These are phyloP conservation scores for Mycena citricolor DNA, from an alignment of 1,284 basidiomycete genomes.

Conservation along the genomic window DNA sequence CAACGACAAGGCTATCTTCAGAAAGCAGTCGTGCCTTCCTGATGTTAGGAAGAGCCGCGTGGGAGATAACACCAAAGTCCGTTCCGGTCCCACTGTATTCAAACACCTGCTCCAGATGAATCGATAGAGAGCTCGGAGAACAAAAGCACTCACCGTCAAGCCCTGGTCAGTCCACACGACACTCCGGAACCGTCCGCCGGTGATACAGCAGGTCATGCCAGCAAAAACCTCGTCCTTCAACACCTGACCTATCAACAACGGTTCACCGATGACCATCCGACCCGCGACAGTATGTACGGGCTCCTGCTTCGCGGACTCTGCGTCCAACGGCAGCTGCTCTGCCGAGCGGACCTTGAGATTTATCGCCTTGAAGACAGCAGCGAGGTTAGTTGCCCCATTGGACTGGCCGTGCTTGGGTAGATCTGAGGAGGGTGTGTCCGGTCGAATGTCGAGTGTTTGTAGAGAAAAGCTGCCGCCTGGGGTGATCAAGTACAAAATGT, in stretches of 20 bases:
- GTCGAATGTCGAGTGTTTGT: no score
- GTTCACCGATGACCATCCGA: slow-evolving; percentile 28
- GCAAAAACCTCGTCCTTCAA: slow-evolving; percentile 34
- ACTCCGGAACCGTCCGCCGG: slow-evolving; percentile 33
- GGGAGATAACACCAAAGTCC: slow-evolving; percentile 33
- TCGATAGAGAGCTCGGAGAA: background rate
- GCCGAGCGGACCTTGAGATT: slow-evolving; percentile 38
- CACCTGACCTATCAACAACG: slow-evolving; percentile 33
- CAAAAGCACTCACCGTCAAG: slow-evolving; percentile 38
- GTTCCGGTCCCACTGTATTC: slow-evolving; percentile 36
- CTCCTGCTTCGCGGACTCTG: slow-evolving; percentile 19
- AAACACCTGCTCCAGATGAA: slow-evolving; percentile 36
- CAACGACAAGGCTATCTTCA: slow-evolving; percentile 36
- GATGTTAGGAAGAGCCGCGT: slow-evolving; percentile 28
- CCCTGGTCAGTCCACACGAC: slow-evolving; percentile 46
- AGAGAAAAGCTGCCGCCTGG: slow-evolving; percentile 15
- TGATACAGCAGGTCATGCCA: slow-evolving; percentile 34
- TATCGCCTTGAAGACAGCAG: slow-evolving; percentile 50
- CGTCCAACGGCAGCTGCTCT: slow-evolving; percentile 36
- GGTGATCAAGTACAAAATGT: slow-evolving; percentile 12
- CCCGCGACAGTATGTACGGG: no score
- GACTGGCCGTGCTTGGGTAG: background rate
- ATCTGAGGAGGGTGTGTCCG: slow-evolving; percentile 7
- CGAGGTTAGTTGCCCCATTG: slow-evolving; percentile 12
- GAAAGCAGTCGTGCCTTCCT: slow-evolving; percentile 41